These are phyloP conservation scores for Vigna trinervia DNA, from an alignment of 306 rosid species.

Conservation along the genomic window DNA sequence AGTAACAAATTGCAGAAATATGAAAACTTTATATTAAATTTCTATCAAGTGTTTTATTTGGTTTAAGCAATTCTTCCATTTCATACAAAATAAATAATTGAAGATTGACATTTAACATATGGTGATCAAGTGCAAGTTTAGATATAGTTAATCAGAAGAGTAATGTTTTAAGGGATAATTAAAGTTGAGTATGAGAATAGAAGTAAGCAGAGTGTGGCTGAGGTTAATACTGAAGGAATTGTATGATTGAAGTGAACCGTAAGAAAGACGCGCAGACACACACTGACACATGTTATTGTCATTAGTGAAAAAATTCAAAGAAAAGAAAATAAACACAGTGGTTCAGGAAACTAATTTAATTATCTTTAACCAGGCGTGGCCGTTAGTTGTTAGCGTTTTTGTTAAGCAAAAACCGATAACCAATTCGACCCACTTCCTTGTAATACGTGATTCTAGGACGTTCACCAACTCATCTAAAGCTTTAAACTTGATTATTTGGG, in stretches of 20 bases:
- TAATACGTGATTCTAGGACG: background rate
- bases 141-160: background rate
- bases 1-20: too few species aligned
- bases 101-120: background rate
- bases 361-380: conserved; percentile 28
- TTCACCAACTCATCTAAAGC: conserved; percentile 18
- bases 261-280: conserved; percentile 34
- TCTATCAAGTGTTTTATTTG: too few species aligned
- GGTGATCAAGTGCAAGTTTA: background rate
- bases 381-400: conserved; percentile 14
- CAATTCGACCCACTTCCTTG: conserved; percentile 37
- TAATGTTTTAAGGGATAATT: background rate
- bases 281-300: background rate
- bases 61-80: background rate
- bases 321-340: background rate
- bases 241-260: conserved; percentile 42
- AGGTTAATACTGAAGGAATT: background rate
- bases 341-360: conserved; percentile 2
- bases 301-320: background rate
- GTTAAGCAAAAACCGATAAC: conserved; percentile 37
- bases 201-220: conserved; percentile 16
- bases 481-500: background rate
- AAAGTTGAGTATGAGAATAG: conserved; percentile 3
- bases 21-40: too few species aligned
- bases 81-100: background rate